Evolutionary conservation across 768 basidiomycete genomes (phyloP), one percentile per base, ranked within the genome.

Genomic region (Podaxis pistillaris): DNA sequence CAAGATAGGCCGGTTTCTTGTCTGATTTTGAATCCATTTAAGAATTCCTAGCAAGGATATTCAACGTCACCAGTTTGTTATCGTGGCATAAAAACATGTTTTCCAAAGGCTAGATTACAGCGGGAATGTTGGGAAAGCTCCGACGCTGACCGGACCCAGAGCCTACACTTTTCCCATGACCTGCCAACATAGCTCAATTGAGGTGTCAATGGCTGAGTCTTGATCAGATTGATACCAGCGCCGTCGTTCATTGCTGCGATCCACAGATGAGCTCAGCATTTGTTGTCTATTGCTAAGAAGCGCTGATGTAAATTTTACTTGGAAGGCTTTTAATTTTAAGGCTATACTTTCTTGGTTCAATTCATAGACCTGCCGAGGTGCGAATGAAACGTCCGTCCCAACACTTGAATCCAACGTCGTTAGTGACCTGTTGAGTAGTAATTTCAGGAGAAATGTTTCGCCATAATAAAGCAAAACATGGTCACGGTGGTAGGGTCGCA

Each of bases 401-500:
- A 66, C 83, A 85, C 56, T 77, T 76, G 71, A 84, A 85, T 2
- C 81, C 83, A 13, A 83, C 79, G 62, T 81, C 76, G 44, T 68
- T 80, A 2, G 74, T 69, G 30, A 84, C 69, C 82, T 82, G 47
- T 3, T 15, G 49, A 50, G 44, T 17, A 17, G 44, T 3, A 17
- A 28, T 12, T 22, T 50, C 26, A 50, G 22, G 19, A 15, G 26
- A 26, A n/a, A 47, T 63, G 17, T 13, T 46, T 28, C 28, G 54
- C 6, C 6, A 22, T 55, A 46, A 40, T 22, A 28, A 37, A 11
- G 8, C 1, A 26, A 46, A 4, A 19, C 30, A 15, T 28, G 68
- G 79, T 65, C 65, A 86, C 84, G 2, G 80, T 78, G 0, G 76
- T 73, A 1, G 82, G 67, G 66, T 86, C 79, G 65, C 86, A 88